phyloP scores from a whole-genome alignment of 306 rosid genomes.

The Quercus mongolica region DNA sequence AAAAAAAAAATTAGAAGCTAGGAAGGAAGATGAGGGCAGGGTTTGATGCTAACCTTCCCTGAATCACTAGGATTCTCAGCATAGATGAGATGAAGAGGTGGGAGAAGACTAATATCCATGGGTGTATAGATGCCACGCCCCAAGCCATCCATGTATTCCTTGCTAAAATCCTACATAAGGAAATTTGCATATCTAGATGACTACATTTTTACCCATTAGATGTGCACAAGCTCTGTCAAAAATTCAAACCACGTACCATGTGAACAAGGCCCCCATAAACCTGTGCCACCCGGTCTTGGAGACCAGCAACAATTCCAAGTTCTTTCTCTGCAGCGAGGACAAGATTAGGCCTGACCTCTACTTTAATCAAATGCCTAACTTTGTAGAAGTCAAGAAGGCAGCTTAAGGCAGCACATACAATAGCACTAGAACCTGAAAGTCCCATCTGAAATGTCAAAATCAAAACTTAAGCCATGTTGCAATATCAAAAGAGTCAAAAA shows the following conservation, averaged over 20 bases:
- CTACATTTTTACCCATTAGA: not conserved
- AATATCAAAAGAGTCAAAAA: not conserved
- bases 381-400: slow-evolving; percentile 83
- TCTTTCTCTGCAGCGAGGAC: slow-evolving; percentile 77
- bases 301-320: slow-evolving; percentile 96
- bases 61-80: slow-evolving; percentile 96
- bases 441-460: slow-evolving; percentile 66
- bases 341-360: slow-evolving; percentile 71
- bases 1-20: not conserved
- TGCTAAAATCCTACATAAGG: slow-evolving; percentile 64
- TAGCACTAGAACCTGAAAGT: slow-evolving; percentile 95
- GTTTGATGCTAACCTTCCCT: slow-evolving; percentile 64
- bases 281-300: slow-evolving; percentile 93
- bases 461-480: slow-evolving; percentile 11
- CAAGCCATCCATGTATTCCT: slow-evolving; percentile 64
- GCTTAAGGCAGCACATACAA: slow-evolving; percentile 80
- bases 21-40: not conserved
- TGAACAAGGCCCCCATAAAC: slow-evolving; percentile 82
- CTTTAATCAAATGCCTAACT: slow-evolving; percentile 62
- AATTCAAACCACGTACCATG: slow-evolving; percentile 52
- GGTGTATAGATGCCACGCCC: slow-evolving; percentile 79
- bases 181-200: not conserved
- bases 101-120: slow-evolving; percentile 75
- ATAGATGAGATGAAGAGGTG: slow-evolving; percentile 74
- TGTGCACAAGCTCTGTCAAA: not conserved